Conservation (phyloP, 1,139 yeast genomes). For the Pichia sp. region DNA sequence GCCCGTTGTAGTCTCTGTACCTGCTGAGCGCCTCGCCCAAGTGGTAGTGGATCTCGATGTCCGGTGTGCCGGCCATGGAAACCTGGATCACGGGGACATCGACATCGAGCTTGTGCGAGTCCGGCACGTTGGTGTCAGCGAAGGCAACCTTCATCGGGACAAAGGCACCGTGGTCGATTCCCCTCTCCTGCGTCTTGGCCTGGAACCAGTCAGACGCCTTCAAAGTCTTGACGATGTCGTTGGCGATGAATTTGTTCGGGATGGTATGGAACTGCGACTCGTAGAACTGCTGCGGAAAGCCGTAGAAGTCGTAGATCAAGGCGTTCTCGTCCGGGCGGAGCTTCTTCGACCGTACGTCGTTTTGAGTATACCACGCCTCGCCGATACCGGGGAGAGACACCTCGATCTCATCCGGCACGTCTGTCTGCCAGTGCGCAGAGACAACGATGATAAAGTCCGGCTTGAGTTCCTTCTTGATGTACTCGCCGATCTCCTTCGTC, state of each 20-base stretch:
- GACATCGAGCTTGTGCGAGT: conserved; percentile 35
- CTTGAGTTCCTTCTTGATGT: conserved; percentile 44
- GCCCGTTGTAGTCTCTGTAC: conserved; percentile 49
- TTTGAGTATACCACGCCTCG: conserved; percentile 20
- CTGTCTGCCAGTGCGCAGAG: conserved; percentile 76
- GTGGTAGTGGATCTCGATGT: conserved; percentile 46
- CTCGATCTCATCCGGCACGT: conserved; percentile 41
- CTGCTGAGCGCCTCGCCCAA: conserved; percentile 53
- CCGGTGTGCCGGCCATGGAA: conserved; percentile 48
- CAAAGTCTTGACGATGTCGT: conserved; percentile 42
- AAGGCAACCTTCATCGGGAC: conserved; percentile 74
- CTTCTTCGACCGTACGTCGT: conserved; percentile 19
- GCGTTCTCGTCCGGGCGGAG: conserved; percentile 33
- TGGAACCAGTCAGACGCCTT: conserved; percentile 39
- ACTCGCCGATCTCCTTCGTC: conserved; percentile 46
- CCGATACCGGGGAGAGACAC: conserved; percentile 43
- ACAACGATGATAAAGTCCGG: conserved; percentile 65
- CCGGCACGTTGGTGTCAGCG: conserved; percentile 36
- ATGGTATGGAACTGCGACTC: conserved; percentile 53
- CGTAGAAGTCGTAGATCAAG: conserved; percentile 68
- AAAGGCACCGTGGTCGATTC: conserved; percentile 82
- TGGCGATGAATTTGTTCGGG: conserved; percentile 41
- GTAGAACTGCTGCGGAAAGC: conserved; percentile 65
- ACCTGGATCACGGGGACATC: conserved; percentile 64
- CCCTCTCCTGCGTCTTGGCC: conserved; percentile 46